Evolutionary conservation across 345 rosid genomes (phyloP), one percentile per base, ranked within the genome.

Genomic region (Acer campestre): DNA sequence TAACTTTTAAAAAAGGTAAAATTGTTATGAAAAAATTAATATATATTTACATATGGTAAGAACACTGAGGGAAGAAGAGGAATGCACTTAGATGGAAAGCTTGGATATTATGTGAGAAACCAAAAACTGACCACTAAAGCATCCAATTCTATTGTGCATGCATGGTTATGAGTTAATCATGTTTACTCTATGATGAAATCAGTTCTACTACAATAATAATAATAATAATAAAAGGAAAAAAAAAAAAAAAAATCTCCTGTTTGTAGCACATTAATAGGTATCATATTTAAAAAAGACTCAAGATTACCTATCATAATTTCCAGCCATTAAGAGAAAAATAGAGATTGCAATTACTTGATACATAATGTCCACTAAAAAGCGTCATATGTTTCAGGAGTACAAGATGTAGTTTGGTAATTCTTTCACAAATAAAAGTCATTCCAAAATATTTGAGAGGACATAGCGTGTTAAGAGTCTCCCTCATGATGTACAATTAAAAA

Each of bases 31-130:
- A n/a, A n/a, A n/a, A n/a, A n/a, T n/a, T n/a, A n/a, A n/a, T n/a
- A n/a, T n/a, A n/a, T n/a, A n/a, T n/a, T n/a, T n/a, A n/a, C n/a
- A n/a, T n/a, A 78, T 8, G 87, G 82, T 74, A 81, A 78, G 81
- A 68, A n/a, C 73, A 35, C 92, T 85, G 77, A 67, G 80, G 79
- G 58, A 23, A 72, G 75, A 79, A 77, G 71, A 72, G 46, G 17
- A 78, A 77, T 11, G 10, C 6, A n/a, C 29, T 79, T 38, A 25
- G 46, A 20, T 23, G 31, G 13, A 63, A 18, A 61, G 40, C 38
- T 68, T 62, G 27, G 23, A 44, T 42, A 10, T 61, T 2, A 46
- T 7, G 42, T 12, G 17, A 42, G 1, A 40, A 3, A 59, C 48
- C 40, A 55, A 10, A 3, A 53, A 6, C 1, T 18, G 31, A 11